phyloP scores from a whole-genome alignment of 768 basidiomycete genomes.

The Lactarius trivialis region DNA sequence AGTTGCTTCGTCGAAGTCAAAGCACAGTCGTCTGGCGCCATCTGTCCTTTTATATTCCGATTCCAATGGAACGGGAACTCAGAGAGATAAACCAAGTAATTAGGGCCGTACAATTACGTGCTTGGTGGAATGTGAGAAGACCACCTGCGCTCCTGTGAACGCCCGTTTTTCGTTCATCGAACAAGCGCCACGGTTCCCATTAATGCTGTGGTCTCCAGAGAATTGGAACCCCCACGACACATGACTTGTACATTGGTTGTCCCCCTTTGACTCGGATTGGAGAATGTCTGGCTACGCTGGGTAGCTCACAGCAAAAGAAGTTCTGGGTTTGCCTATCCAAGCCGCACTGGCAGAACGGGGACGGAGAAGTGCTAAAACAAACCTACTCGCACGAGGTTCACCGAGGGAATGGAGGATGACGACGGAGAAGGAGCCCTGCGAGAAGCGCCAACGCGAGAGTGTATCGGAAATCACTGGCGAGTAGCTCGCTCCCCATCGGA shows the following conservation, averaged over 20 bases:
- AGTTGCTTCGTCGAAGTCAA: too few relatives aligned
- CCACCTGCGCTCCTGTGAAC: not conserved
- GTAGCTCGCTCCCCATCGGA: conserved; percentile 5
- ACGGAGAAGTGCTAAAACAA: not conserved
- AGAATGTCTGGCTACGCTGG: too few relatives aligned
- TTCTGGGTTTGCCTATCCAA: too few relatives aligned
- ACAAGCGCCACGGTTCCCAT: not conserved
- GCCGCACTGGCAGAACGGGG: not conserved
- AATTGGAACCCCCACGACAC: too few relatives aligned
- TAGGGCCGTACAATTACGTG: not conserved
- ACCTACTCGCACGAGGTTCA: too few relatives aligned
- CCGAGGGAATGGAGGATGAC: conserved; percentile 28
- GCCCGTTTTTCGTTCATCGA: not conserved
- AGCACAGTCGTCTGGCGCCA: not conserved
- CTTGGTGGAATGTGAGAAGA: not conserved
- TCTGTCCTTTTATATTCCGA: not conserved
- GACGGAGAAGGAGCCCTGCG: conserved; percentile 23
- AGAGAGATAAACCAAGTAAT: not conserved
- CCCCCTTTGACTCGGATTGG: too few relatives aligned
- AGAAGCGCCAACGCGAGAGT: conserved; percentile 15
- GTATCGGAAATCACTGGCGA: conserved; percentile 26
- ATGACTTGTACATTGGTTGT: too few relatives aligned
- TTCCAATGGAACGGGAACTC: not conserved
- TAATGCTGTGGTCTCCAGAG: not conserved
- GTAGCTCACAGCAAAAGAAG: too few relatives aligned